These are phyloP conservation scores for Zygosaccharomyces sapae DNA, from an alignment of 1,139 yeast species.

Conservation along the genomic window DNA sequence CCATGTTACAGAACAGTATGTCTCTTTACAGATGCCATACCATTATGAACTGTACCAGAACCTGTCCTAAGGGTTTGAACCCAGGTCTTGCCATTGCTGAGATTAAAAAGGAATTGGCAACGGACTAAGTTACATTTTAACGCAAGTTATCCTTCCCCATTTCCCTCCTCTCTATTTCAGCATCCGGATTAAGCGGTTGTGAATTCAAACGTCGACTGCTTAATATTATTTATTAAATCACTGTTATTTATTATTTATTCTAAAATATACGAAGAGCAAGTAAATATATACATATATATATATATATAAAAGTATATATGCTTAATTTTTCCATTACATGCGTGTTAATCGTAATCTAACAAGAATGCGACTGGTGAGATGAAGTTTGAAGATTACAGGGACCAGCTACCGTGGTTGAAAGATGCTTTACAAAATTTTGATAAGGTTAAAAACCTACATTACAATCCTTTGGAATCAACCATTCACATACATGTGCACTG, in stretches of 20 bases:
- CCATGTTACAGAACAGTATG: conserved; percentile 94
- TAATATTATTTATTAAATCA: conserved; percentile 7
- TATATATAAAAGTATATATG: not conserved
- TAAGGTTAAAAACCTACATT: not conserved
- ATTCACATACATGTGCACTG: not conserved
- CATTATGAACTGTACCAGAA: conserved; percentile 94
- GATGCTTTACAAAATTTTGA: not conserved
- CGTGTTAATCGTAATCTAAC: too few species aligned
- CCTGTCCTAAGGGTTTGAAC: conserved; percentile 98
- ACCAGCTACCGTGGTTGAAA: conserved; percentile 4
- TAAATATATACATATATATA: not conserved
- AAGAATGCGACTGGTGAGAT: not conserved
- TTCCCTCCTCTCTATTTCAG: not conserved
- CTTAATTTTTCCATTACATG: too few species aligned
- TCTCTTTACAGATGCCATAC: conserved; percentile 98
- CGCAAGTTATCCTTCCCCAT: not conserved
- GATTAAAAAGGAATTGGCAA: conserved; percentile 89
- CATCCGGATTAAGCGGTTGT: not conserved
- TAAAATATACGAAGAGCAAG: not conserved
- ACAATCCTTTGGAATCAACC: not conserved
- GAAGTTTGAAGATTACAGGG: conserved; percentile 1
- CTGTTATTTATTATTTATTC: conserved; percentile 5
- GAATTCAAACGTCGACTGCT: conserved; percentile 2
- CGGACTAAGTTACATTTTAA: conserved; percentile 43
- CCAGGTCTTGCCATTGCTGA: conserved; percentile 98